Conservation (phyloP, 2,329 filamentous ascomycete species). For the Lasiodiplodia theobromae region DNA sequence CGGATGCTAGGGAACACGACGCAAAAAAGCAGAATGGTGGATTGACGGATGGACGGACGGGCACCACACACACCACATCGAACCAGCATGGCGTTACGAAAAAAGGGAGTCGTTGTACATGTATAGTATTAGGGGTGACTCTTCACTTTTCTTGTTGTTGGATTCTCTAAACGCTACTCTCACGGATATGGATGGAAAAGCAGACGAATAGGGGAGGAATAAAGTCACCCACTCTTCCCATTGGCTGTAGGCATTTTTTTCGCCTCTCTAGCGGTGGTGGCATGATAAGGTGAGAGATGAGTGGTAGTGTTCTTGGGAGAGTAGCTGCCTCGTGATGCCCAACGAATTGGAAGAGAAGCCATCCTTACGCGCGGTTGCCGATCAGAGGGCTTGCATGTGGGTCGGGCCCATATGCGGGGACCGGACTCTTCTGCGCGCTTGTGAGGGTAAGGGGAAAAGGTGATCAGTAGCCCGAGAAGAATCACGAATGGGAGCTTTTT, state of each 20-base stretch:
- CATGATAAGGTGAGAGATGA: not conserved
- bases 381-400: not conserved
- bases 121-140: conserved; percentile 6
- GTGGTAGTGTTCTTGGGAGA: not conserved
- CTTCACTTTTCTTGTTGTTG: not conserved
- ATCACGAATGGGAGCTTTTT: not conserved
- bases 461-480: not conserved
- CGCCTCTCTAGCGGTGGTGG: not conserved
- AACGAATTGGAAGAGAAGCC: conserved; percentile 1
- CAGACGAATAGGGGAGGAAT: conserved; percentile 6
- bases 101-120: conserved; percentile 1
- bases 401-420: not conserved
- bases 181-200: conserved; percentile 46
- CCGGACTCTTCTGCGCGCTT: not conserved
- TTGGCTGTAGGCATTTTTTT: not conserved
- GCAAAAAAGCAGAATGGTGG: conserved; percentile 10
- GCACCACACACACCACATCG: not conserved
- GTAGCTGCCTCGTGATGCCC: not conserved
- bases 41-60: not conserved
- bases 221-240: not conserved
- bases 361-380: not conserved
- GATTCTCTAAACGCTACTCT: conserved; percentile 27
- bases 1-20: not conserved
- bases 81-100: conserved; percentile 21
- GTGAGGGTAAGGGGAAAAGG: not conserved